Conservation (phyloP, 1,284 basidiomycete species). For the Ustilago xerochloae region DNA sequence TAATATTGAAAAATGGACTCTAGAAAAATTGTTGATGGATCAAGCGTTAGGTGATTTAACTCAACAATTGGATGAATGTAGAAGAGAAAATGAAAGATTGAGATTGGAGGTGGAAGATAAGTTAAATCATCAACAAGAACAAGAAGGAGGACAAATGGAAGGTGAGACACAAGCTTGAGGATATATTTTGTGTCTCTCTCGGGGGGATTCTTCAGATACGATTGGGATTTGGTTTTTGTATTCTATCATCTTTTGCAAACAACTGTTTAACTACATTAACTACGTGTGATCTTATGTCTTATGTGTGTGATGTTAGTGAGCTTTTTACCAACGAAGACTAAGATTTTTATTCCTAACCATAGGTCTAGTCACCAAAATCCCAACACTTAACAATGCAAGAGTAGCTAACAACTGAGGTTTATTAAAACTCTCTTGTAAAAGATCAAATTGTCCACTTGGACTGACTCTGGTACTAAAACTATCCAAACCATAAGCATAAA, state of each 20-base stretch:
- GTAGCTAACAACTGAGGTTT: conserved; percentile 90
- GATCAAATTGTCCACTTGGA: conserved; percentile 90
- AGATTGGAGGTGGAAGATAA: conserved; percentile 45
- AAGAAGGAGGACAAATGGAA: background rate
- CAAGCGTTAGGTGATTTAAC: conserved; percentile 72
- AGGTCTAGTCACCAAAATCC: conserved; percentile 76
- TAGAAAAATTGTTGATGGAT: conserved; percentile 90
- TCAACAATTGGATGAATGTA: conserved; percentile 57
- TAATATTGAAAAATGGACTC: conserved; percentile 89
- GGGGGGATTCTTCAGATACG: background rate
- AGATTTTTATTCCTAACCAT: conserved; percentile 49
- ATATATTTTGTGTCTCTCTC: too few relatives aligned
- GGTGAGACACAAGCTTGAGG: too few relatives aligned
- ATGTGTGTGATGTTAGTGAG: background rate
- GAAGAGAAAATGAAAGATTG: conserved; percentile 55
- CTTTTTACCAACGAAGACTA: conserved; percentile 22
- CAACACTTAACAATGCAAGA: conserved; percentile 77
- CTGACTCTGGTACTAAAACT: conserved; percentile 84
- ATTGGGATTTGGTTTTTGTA: background rate
- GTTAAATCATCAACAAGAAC: background rate
- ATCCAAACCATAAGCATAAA: conserved; percentile 87
- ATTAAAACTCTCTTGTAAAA: conserved; percentile 81
- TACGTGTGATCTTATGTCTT: too few relatives aligned
- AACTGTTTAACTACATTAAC: too few relatives aligned
- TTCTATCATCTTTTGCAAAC: background rate